A percentile compares a stretch with the other conserved stretches of the same genome.
phyloP scores from a whole-genome alignment of 768 basidiomycete species.

The Lactarius psammicola region DNA sequence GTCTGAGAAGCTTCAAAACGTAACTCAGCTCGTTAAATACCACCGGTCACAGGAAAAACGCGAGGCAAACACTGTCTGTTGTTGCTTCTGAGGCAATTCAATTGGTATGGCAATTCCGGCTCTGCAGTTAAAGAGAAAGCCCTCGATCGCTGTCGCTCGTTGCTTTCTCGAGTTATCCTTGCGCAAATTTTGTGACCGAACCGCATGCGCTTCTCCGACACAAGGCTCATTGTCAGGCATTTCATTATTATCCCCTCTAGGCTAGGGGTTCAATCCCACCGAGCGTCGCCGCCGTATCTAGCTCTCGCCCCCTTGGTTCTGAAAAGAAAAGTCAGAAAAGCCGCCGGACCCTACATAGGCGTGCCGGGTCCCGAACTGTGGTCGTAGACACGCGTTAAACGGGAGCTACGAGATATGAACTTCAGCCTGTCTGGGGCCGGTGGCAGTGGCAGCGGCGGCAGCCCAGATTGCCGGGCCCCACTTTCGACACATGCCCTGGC shows the following conservation, averaged over 20 bases:
- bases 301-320: background rate
- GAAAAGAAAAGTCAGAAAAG: background rate
- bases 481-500: background rate
- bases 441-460: background rate
- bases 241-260: background rate
- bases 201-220: background rate
- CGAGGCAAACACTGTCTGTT: background rate
- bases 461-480: background rate
- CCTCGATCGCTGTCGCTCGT: background rate
- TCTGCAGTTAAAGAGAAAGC: background rate
- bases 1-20: background rate
- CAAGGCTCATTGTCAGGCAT: background rate
- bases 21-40: constrained; percentile 1
- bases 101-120: background rate
- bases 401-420: constrained; percentile 2
- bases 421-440: background rate
- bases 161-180: background rate
- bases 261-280: background rate
- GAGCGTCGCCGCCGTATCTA: background rate
- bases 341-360: background rate
- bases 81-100: background rate
- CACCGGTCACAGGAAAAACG: constrained; percentile 2
- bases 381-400: background rate
- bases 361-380: background rate
- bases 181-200: background rate